Percentiles rank a stretch among this genome's conserved stretches.
Conservation (phyloP, 2,329 filamentous ascomycete species). For the Thermothelomyces thermophilus region DNA sequence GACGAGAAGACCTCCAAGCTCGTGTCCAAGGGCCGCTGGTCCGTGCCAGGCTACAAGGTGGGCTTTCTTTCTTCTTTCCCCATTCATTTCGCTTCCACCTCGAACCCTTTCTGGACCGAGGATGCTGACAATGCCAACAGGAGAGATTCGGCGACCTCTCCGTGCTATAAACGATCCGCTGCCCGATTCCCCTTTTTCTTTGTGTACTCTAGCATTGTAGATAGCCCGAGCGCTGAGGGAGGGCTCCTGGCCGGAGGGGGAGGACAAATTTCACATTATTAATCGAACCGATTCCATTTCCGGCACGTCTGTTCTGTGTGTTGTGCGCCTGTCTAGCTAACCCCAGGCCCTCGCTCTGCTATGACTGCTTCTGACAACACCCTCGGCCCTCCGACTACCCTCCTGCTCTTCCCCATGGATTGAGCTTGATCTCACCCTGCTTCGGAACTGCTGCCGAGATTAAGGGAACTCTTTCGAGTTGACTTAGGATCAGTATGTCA, state of each 20-base stretch:
- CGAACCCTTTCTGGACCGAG: not conserved
- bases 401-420: too few relatives aligned
- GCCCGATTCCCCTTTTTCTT: slow-evolving; percentile 39
- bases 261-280: slow-evolving; percentile 17
- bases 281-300: slow-evolving; percentile 1
- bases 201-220: slow-evolving; percentile 67
- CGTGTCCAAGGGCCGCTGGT: slow-evolving; percentile 97
- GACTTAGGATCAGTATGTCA: too few relatives aligned
- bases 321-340: too few relatives aligned
- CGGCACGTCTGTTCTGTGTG: not conserved
- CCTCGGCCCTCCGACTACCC: too few relatives aligned
- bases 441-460: too few relatives aligned
- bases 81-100: not conserved
- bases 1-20: slow-evolving; percentile 93
- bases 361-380: too few relatives aligned
- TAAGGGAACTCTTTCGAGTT: too few relatives aligned
- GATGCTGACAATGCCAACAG: slow-evolving; percentile 51
- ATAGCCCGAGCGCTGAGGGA: slow-evolving; percentile 36
- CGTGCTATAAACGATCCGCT: slow-evolving; percentile 61
- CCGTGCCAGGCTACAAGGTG: slow-evolving; percentile 98
- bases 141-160: slow-evolving; percentile 99
- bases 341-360: too few relatives aligned
- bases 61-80: slow-evolving; percentile 29
- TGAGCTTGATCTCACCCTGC: too few relatives aligned
- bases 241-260: slow-evolving; percentile 9